Conservation (phyloP, 2,329 filamentous ascomycete species). For the Botrytis byssoidea region DNA sequence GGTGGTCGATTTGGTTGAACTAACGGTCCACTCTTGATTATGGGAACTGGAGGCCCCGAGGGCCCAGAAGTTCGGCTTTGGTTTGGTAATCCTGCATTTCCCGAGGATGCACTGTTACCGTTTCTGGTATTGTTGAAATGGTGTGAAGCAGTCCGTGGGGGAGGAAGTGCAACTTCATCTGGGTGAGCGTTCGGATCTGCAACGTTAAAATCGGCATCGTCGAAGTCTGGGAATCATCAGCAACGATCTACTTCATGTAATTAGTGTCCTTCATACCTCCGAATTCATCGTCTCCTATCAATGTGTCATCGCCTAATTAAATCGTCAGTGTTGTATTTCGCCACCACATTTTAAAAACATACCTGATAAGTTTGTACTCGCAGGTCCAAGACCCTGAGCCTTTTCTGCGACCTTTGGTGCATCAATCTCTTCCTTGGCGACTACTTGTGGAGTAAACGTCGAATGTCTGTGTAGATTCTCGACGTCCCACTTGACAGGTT, state of each 20-base stretch:
- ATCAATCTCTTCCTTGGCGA: conserved; percentile 35
- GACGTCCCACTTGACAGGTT: conserved; percentile 74
- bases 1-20: conserved; percentile 35
- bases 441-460: conserved; percentile 50
- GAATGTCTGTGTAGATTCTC: conserved; percentile 78
- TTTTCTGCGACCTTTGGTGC: conserved; percentile 35
- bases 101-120: conserved; percentile 14
- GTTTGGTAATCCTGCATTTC: conserved; percentile 27
- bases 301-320: conserved; percentile 41
- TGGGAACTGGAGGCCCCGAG: conserved; percentile 22
- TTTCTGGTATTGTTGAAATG: conserved; percentile 29
- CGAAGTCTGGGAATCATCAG: conserved; percentile 58
- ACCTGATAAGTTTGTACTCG: conserved; percentile 1
- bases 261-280: conserved; percentile 49
- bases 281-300: conserved; percentile 51
- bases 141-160: conserved; percentile 29
- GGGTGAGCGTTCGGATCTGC: conserved; percentile 64
- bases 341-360: neutral
- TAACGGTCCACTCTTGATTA: conserved; percentile 28
- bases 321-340: conserved; percentile 26
- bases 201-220: conserved; percentile 74
- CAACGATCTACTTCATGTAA: conserved; percentile 36
- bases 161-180: conserved; percentile 67
- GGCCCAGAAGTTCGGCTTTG: conserved; percentile 36
- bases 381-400: conserved; percentile 20